A percentile compares a stretch with the other conserved stretches of the same genome.
These are phyloP conservation scores for Dispira simplex DNA, from an alignment of 192 early-diverging fungal genomes.

Conservation along the genomic window DNA sequence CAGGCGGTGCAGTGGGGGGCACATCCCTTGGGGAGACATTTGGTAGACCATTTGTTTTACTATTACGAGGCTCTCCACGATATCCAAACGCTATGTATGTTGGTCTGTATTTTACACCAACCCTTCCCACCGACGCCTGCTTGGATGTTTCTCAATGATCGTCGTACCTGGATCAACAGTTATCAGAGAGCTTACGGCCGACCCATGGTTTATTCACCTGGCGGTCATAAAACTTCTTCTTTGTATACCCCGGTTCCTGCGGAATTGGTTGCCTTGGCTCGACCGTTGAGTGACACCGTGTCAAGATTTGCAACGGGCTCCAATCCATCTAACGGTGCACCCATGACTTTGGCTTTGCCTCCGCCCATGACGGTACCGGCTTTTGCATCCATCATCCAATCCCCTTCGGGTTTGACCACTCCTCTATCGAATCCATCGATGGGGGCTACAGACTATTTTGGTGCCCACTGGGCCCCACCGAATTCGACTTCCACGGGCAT, in stretches of 20 bases:
- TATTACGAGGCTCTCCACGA: not conserved
- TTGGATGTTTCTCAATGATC: conserved; percentile 5
- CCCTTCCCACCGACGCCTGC: conserved; percentile 2
- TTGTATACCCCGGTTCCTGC: not conserved
- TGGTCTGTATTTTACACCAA: not conserved
- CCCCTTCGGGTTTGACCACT: conserved; percentile 7
- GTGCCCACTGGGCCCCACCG: not conserved
- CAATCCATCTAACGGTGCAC: not conserved
- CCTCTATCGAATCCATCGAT: conserved; percentile 1
- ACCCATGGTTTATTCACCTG: not conserved
- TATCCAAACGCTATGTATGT: conserved; percentile 10
- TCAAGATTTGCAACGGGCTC: no score
- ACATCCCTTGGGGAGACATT: not conserved
- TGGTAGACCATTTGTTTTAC: not conserved
- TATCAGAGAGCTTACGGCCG: no score
- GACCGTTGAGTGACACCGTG: not conserved
- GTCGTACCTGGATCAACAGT: not conserved
- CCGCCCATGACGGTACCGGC: not conserved
- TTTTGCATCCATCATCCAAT: not conserved
- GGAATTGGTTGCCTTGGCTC: not conserved
- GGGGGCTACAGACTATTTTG: not conserved
- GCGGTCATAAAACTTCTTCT: not conserved
- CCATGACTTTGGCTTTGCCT: conserved; percentile 2
- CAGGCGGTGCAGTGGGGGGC: conserved; percentile 8
- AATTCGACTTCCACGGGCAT: no score